Base-by-base conservation (phyloP, 2,329 filamentous ascomycete genomes). In the Pezicula radicicola region DNA sequence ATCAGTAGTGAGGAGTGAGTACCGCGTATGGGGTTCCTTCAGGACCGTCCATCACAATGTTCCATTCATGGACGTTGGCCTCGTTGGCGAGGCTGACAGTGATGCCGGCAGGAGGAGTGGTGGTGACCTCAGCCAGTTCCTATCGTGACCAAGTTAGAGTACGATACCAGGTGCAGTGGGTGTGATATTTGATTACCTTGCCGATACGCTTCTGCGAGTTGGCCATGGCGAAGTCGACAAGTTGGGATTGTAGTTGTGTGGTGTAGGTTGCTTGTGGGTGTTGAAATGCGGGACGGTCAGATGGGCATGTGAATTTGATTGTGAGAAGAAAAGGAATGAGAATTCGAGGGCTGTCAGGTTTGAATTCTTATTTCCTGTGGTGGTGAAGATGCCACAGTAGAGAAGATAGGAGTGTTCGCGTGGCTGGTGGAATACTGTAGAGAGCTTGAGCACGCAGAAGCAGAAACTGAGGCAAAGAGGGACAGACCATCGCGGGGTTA, bases 41-140 rank as follows among this genome's bases (percentile, higher is more conserved):
- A 3, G 86, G 87, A 1, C 84, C 86, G 45, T 84, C 78, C 75
- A 89, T 81, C 51, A 77, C 68, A 54, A 88, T 77, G 55, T 84
- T 80, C 87, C 87, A 90, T 61, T 81, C 76, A 65, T 84, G 81
- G 58, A 89, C 73, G 69, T 89, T 80, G 55, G 78, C 71, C 62
- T 89, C 85, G 58, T 85, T 78, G 45, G 76, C 72, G 9, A 85
- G 74, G 51, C 70, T 71, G 56, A 86, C 77, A 15, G 66, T 74
- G 60, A 83, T 80, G 47, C 84, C 84, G 21, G 72, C 63, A 2
- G 81, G 80, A 33, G 84, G 81, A 36, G 73, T 74, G 43, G 69
- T 69, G 21, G 73, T 75, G 59, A 85, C 72, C 58, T 87, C 83
- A n/a, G 65, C 68, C 49, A 85, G 72, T 69, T 87, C 84, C 84